Conservation (phyloP, 1,139 yeast genomes). For the Debaryomyces sp. region DNA sequence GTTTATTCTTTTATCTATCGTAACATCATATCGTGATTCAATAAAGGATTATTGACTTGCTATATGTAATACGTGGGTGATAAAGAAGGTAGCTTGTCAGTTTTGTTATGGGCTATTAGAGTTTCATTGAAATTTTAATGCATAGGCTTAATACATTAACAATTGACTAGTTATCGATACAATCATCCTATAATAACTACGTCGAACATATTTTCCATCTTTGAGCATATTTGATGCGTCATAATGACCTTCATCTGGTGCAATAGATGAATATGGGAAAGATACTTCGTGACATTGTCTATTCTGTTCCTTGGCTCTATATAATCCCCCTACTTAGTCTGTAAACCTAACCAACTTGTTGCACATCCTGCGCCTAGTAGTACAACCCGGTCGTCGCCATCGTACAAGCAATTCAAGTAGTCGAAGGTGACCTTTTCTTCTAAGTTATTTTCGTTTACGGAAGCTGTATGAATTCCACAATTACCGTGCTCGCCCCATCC, state of each 20-base stretch:
- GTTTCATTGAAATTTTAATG: conserved; percentile 4
- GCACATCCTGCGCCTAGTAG: conserved; percentile 48
- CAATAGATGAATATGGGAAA: conserved; percentile 76
- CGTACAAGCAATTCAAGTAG: conserved; percentile 41
- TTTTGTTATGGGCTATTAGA: conserved; percentile 7
- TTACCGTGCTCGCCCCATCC: conserved; percentile 99
- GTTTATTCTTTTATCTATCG: neutral
- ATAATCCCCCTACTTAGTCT: conserved; percentile 3
- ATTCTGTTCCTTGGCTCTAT: neutral
- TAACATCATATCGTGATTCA: conserved; percentile 1
- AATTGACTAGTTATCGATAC: conserved; percentile 50
- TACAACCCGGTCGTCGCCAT: conserved; percentile 23
- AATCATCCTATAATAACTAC: conserved; percentile 62
- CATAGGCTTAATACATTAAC: conserved; percentile 6
- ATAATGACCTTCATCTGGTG: conserved; percentile 23
- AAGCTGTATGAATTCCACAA: conserved; percentile 57
- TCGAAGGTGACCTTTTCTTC: conserved; percentile 38
- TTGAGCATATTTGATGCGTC: conserved; percentile 44
- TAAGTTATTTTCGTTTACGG: conserved; percentile 10
- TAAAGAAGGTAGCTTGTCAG: conserved; percentile 25
- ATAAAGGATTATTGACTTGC: conserved; percentile 14
- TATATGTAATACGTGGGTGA: conserved; percentile 20
- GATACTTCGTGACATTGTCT: conserved; percentile 69
- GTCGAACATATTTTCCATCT: conserved; percentile 83
- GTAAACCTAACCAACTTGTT: conserved; percentile 41